phyloP scores from a whole-genome alignment of 2,329 filamentous ascomycete species.

The Blastomyces percursus region DNA sequence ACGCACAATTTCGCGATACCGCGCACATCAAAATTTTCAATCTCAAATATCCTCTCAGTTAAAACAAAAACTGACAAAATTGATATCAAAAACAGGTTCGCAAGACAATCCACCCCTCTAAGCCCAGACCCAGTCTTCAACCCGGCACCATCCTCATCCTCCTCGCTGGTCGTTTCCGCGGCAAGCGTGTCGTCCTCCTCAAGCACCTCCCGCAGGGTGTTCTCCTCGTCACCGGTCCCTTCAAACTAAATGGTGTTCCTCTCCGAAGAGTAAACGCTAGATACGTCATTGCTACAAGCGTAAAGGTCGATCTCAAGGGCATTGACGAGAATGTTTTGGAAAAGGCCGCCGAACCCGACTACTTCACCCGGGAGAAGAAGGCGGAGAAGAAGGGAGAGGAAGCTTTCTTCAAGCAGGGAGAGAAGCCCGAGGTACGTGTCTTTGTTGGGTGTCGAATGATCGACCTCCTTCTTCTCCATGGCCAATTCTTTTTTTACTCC shows the following conservation, averaged over 20 bases:
- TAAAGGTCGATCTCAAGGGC: constrained; percentile 53
- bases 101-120: constrained; percentile 82
- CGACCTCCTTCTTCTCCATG: background rate
- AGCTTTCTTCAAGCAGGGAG: constrained; percentile 98
- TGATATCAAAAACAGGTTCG: constrained; percentile 55
- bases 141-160: constrained; percentile 97
- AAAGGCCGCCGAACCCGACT: constrained; percentile 81
- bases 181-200: constrained; percentile 98
- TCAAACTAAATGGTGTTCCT: constrained; percentile 99
- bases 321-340: constrained; percentile 60
- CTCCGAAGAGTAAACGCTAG: constrained; percentile 59
- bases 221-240: constrained; percentile 96
- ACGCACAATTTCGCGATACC: background rate
- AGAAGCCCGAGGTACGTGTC: constrained; percentile 84
- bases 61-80: constrained; percentile 17
- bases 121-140: constrained; percentile 78
- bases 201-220: constrained; percentile 96
- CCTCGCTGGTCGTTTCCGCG: constrained; percentile 97
- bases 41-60: background rate
- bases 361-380: constrained; percentile 93
- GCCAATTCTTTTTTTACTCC: background rate
- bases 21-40: constrained; percentile 1
- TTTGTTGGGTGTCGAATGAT: constrained; percentile 1
- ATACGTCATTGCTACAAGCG: constrained; percentile 42
- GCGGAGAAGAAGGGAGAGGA: constrained; percentile 94